Base-by-base conservation (phyloP, 2,329 filamentous ascomycete species). In the Rhytidhysteron rufulum region DNA sequence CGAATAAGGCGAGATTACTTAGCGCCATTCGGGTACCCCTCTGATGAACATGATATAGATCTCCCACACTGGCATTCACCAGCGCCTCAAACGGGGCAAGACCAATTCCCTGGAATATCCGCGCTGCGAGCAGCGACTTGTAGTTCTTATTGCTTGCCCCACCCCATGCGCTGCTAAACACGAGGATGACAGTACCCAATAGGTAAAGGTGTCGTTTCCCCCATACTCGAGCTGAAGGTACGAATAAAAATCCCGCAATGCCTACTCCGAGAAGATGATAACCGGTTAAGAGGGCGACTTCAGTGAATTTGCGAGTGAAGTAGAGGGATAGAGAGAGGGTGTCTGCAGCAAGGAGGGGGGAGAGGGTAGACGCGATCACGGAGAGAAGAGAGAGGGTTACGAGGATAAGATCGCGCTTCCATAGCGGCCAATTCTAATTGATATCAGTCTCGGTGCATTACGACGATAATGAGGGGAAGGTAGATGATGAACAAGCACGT, bases 131-230 rank as follows among this genome's bases (percentile, higher is more conserved):
- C 44, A 96, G 72, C 55, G 81, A 87, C 13, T 68, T 72, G 62
- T 94, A 93, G 61, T 80, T 80, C 29, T 71, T 74, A 9, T 78
- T 76, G 25, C 79, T 80, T 0, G 76, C 79, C 21, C 87, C 87
- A 20, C 80, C 89, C 90, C 90, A 96, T 5, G 78, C 79, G 50
- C 82, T 86, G 42, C 84, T 85, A 31, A 77, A 71, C 31, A 94
- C 77, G 53, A 95, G 75, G 42, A 95, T 74, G 34, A 86, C 49
- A 33, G 83, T 82, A 6, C 88, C 89, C 2, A 94, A 54, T 19
- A 96, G 67, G 62, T 95, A 96, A 13, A 89, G 70, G 69, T 96
- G 91, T 30, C 90, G 78, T 67, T 95, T 96, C 29, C 91, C 91
- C 86, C 88, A 96, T 48, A 96, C 84, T 42, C 90, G 80, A 16